A percentile compares a stretch with the other conserved stretches of the same genome.
phyloP scores from a whole-genome alignment of 192 early-diverging fungal species.

The Backusella macrospora region DNA sequence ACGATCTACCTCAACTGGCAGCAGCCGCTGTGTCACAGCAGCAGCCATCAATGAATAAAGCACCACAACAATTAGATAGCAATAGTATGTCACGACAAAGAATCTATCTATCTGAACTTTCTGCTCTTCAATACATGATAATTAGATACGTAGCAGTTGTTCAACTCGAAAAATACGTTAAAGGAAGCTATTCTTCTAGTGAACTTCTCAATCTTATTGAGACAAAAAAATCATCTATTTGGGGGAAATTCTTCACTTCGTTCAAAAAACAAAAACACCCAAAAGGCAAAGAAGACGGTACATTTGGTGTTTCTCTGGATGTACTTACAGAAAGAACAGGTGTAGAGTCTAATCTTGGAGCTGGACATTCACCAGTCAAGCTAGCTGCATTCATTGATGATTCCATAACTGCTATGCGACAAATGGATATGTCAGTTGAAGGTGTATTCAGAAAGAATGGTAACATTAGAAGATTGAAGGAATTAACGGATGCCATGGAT shows the following conservation, averaged over 20 bases:
- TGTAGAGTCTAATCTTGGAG: constrained; percentile 74
- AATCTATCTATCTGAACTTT: constrained; percentile 63
- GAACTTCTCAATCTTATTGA: constrained; percentile 82
- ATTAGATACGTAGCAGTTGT: constrained; percentile 85
- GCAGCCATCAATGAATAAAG: neutral
- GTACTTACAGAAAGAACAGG: constrained; percentile 82
- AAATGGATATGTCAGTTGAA: constrained; percentile 82
- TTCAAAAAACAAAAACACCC: constrained; percentile 50
- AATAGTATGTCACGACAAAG: constrained; percentile 18
- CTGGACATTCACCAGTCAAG: constrained; percentile 65
- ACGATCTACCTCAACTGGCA: constrained; percentile 23
- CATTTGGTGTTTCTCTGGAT: constrained; percentile 91
- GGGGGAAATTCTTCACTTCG: constrained; percentile 70
- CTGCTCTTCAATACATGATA: constrained; percentile 81
- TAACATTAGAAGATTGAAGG: constrained; percentile 90
- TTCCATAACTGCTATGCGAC: constrained; percentile 74
- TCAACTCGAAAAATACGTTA: constrained; percentile 71
- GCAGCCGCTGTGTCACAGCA: neutral
- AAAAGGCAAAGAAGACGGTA: constrained; percentile 70
- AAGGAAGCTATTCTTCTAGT: constrained; percentile 66
- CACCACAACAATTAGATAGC: neutral
- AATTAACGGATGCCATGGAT: constrained; percentile 83
- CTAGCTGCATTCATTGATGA: constrained; percentile 88
- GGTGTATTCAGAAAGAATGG: constrained; percentile 99
- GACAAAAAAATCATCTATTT: constrained; percentile 69